These are phyloP conservation scores for Aspergillus homomorphus DNA, from an alignment of 495 filamentous ascomycete species.

Conservation along the genomic window DNA sequence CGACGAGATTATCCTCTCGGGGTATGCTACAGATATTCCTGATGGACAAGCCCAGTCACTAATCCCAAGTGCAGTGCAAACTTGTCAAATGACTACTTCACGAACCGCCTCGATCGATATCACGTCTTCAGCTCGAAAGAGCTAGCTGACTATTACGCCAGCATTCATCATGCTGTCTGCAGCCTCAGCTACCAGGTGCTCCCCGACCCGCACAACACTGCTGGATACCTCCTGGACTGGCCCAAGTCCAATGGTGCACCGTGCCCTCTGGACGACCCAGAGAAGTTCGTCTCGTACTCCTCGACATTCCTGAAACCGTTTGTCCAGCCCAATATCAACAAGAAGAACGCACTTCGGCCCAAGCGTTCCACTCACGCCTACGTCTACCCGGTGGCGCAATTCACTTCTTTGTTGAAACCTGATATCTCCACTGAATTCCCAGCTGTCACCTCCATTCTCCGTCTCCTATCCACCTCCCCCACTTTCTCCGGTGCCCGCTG, in stretches of 20 bases:
- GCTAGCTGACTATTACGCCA: constrained; percentile 77
- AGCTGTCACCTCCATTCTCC: constrained; percentile 69
- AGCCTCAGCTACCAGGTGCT: constrained; percentile 77
- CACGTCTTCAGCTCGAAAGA: constrained; percentile 79
- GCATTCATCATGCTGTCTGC: constrained; percentile 72
- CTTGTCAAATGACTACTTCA: constrained; percentile 92
- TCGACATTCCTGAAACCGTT: constrained; percentile 63
- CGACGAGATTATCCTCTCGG: constrained; percentile 92
- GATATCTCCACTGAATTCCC: constrained; percentile 87
- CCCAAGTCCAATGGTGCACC: constrained; percentile 68
- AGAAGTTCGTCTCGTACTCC: constrained; percentile 64
- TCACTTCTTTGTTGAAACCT: constrained; percentile 75
- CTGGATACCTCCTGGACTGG: constrained; percentile 76
- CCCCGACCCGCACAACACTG: constrained; percentile 51
- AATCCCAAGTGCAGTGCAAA: constrained; percentile 60
- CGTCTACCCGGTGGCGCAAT: constrained; percentile 78
- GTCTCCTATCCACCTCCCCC: constrained; percentile 53
- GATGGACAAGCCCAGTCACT: background rate
- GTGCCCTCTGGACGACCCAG: constrained; percentile 65
- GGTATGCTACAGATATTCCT: constrained; percentile 44
- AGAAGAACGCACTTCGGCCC: constrained; percentile 27
- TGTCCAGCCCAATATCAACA: constrained; percentile 47
- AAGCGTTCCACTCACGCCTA: constrained; percentile 56
- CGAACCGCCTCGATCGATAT: constrained; percentile 90
- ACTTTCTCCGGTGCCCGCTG: constrained; percentile 67